Conservation (phyloP, 805 yeast genomes). For the Saccharomycopsis oosterbeekiorum region DNA sequence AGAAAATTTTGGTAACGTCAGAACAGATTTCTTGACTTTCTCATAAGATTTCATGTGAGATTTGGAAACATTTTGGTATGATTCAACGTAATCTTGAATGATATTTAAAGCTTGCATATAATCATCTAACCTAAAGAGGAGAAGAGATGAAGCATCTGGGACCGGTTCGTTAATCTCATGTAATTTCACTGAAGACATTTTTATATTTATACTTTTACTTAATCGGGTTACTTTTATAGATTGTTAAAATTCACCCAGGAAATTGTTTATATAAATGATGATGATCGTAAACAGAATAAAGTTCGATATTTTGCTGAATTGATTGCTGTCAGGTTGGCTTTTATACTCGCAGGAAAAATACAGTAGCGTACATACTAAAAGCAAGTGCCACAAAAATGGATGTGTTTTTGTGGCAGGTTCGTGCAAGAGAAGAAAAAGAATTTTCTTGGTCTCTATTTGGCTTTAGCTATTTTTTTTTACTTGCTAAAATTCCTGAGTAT, state of each 20-base stretch:
- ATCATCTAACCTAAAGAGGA: conserved; percentile 12
- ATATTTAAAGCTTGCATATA: conserved; percentile 15
- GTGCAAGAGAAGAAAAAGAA: neutral
- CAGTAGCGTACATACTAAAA: neutral
- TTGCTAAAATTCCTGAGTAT: neutral
- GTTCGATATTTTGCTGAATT: too few species aligned
- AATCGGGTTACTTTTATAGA: too few species aligned
- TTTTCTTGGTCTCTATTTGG: neutral
- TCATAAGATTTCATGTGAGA: conserved; percentile 16
- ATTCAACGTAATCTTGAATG: conserved; percentile 16
- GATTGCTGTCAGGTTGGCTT: too few species aligned
- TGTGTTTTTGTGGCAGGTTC: neutral
- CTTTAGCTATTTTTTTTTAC: neutral
- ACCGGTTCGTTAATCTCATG: conserved; percentile 18
- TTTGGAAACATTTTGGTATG: conserved; percentile 15
- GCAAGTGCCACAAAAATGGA: neutral
- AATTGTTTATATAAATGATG: too few species aligned
- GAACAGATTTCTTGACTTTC: conserved; percentile 16
- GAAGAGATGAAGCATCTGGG: conserved; percentile 15
- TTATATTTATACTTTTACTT: neutral
- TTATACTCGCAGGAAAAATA: neutral
- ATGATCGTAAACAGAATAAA: too few species aligned
- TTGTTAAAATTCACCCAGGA: too few species aligned
- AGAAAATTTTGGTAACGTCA: conserved; percentile 15
- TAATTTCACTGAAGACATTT: neutral